Percentiles rank a stretch among this genome's conserved stretches.
Evolutionary conservation across 495 filamentous ascomycete species (phyloP).

Genomic region (Penicillium dipodomyicola): DNA sequence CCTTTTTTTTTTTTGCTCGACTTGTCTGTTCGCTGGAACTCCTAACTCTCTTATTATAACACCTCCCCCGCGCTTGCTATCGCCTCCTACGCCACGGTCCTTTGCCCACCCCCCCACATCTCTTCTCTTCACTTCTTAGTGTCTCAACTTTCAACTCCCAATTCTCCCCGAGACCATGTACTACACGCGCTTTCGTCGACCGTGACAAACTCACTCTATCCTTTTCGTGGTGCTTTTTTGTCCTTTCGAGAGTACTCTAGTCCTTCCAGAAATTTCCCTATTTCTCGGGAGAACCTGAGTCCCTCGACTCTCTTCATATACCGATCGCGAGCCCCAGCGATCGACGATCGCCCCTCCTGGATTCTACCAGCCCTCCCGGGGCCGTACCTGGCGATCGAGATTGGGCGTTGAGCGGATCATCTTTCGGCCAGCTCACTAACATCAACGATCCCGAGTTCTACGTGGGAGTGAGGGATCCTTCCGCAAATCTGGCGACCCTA

Average conservation of each 20-base stretch:
- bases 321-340: slow-evolving; percentile 37
- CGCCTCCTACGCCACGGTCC: slow-evolving; percentile 24
- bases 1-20: slow-evolving; percentile 5
- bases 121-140: background rate
- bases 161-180: slow-evolving; percentile 21
- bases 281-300: slow-evolving; percentile 2
- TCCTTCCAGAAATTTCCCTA: slow-evolving; percentile 6
- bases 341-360: slow-evolving; percentile 44
- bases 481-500: slow-evolving; percentile 45
- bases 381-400: slow-evolving; percentile 43
- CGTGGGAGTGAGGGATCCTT: slow-evolving; percentile 25
- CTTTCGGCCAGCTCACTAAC: slow-evolving; percentile 26
- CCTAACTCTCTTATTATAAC: slow-evolving; percentile 13
- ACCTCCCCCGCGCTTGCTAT: slow-evolving; percentile 20
- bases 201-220: slow-evolving; percentile 17
- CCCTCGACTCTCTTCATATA: slow-evolving; percentile 10
- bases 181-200: slow-evolving; percentile 25
- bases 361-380: slow-evolving; percentile 47
- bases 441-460: slow-evolving; percentile 39
- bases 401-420: slow-evolving; percentile 36
- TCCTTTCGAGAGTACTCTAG: slow-evolving; percentile 1
- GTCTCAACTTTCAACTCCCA: slow-evolving; percentile 2
- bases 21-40: slow-evolving; percentile 2
- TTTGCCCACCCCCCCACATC: slow-evolving; percentile 12
- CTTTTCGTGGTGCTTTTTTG: background rate